Evolutionary conservation across 768 basidiomycete species (phyloP).

Genomic region (Russula dissimulans): DNA sequence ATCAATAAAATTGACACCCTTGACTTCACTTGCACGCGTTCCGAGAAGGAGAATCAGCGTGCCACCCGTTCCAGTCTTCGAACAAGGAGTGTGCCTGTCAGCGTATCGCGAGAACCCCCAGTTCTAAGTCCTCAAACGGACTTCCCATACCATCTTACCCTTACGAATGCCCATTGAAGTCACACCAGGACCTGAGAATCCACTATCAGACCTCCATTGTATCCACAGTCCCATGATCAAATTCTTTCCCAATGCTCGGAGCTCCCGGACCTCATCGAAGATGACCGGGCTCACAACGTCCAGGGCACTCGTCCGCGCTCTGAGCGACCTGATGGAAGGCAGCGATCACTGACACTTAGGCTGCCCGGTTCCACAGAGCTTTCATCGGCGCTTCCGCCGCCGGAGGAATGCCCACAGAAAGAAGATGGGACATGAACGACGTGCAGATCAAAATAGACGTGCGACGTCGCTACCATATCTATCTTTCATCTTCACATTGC

Average conservation of each 20-base stretch:
- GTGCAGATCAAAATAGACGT: constrained; percentile 67
- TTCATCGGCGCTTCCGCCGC: constrained; percentile 45
- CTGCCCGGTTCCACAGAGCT: constrained; percentile 8
- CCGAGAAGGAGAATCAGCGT: constrained; percentile 42
- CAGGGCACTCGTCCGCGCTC: constrained; percentile 42
- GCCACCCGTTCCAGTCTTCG: constrained; percentile 36
- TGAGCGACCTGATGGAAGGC: constrained; percentile 43
- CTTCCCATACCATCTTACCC: constrained; percentile 28
- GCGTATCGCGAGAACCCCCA: constrained; percentile 37
- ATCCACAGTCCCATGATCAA: constrained; percentile 53
- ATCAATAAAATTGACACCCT: no score
- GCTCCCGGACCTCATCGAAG: constrained; percentile 56
- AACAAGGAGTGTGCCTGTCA: constrained; percentile 29
- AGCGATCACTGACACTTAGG: constrained; percentile 4
- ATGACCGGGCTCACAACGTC: constrained; percentile 49
- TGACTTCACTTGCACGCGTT: constrained; percentile 29
- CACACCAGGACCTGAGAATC: constrained; percentile 71
- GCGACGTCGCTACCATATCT: constrained; percentile 66
- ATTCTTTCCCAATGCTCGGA: constrained; percentile 41
- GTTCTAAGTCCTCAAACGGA: constrained; percentile 64
- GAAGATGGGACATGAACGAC: constrained; percentile 61
- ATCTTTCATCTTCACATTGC: not conserved
- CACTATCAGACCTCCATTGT: constrained; percentile 53
- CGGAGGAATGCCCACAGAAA: constrained; percentile 55
- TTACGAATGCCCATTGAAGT: constrained; percentile 37